Conservation (phyloP, 1,284 basidiomycete species). For the Moesziomyces antarcticus region DNA sequence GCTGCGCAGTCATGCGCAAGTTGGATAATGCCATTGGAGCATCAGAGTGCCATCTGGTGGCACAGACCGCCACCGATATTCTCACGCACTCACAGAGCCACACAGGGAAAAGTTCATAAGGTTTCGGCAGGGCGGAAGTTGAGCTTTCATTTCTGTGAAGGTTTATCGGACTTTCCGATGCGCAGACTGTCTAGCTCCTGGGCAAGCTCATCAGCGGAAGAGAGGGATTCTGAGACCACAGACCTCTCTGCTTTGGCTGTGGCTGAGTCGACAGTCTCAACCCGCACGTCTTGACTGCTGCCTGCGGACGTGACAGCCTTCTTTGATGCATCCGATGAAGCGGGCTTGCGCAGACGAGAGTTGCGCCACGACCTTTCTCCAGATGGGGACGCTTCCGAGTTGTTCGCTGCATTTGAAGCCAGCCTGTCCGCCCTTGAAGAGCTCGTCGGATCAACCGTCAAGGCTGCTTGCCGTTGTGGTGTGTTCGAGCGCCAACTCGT, state of each 20-base stretch:
- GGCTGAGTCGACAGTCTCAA: not conserved
- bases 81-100: no score
- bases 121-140: not conserved
- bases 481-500: constrained; percentile 7
- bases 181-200: constrained; percentile 18
- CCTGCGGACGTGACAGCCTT: not conserved
- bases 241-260: not conserved
- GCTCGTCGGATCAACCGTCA: constrained; percentile 5
- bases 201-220: constrained; percentile 20
- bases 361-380: constrained; percentile 16
- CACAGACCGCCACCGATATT: no score
- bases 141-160: not conserved
- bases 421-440: not conserved
- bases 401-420: not conserved
- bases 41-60: no score
- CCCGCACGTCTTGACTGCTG: not conserved
- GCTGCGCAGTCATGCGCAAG: not conserved
- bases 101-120: not conserved
- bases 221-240: not conserved
- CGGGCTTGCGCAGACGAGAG: constrained; percentile 29
- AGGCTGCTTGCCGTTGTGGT: constrained; percentile 1
- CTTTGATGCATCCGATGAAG: not conserved
- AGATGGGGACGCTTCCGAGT: not conserved
- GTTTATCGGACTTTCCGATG: not conserved
- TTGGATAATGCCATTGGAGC: not conserved